A percentile compares a stretch with the other conserved stretches of the same genome.
phyloP scores from a whole-genome alignment of 2,329 filamentous ascomycete species.

The Trichoderma simmonsii region DNA sequence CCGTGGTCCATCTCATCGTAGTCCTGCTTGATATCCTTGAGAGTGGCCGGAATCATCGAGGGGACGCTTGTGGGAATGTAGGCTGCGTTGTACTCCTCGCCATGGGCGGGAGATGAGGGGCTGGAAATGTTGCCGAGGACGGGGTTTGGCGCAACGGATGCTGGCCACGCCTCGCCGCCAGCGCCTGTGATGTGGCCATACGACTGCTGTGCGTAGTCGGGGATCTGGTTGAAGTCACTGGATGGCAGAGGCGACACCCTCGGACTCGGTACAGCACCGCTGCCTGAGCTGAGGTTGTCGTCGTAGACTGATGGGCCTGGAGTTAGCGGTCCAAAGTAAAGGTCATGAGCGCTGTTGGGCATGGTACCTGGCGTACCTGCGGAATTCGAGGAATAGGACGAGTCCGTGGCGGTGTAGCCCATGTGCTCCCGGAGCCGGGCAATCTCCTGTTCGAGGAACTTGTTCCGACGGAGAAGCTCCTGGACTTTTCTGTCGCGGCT shows the following conservation, averaged over 20 bases:
- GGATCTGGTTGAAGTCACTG: slow-evolving; percentile 42
- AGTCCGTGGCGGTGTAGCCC: slow-evolving; percentile 41
- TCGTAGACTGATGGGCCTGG: slow-evolving; percentile 38
- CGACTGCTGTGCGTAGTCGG: slow-evolving; percentile 40
- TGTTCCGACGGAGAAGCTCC: slow-evolving; percentile 50
- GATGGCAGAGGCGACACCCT: slow-evolving; percentile 45
- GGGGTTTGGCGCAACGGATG: slow-evolving; percentile 39
- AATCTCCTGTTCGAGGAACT: slow-evolving; percentile 53
- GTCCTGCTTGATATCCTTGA: slow-evolving; percentile 40
- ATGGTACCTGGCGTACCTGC: slow-evolving; percentile 36
- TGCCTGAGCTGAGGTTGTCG: slow-evolving; percentile 39
- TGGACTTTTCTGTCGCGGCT: slow-evolving; percentile 50
- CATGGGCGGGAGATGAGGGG: slow-evolving; percentile 47
- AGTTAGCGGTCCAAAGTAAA: slow-evolving; percentile 23
- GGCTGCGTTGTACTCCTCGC: slow-evolving; percentile 45
- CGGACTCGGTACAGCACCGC: slow-evolving; percentile 42
- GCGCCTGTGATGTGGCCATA: slow-evolving; percentile 40
- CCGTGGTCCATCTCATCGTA: slow-evolving; percentile 38
- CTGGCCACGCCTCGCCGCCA: slow-evolving; percentile 46
- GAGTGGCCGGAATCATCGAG: slow-evolving; percentile 38
- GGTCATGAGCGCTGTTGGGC: slow-evolving; percentile 17
- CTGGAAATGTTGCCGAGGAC: slow-evolving; percentile 50
- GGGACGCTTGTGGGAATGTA: slow-evolving; percentile 51
- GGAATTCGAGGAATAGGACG: slow-evolving; percentile 37
- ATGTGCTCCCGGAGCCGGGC: slow-evolving; percentile 44